phyloP scores from a whole-genome alignment of 1,139 yeast species.

The Pichia sp. region DNA sequence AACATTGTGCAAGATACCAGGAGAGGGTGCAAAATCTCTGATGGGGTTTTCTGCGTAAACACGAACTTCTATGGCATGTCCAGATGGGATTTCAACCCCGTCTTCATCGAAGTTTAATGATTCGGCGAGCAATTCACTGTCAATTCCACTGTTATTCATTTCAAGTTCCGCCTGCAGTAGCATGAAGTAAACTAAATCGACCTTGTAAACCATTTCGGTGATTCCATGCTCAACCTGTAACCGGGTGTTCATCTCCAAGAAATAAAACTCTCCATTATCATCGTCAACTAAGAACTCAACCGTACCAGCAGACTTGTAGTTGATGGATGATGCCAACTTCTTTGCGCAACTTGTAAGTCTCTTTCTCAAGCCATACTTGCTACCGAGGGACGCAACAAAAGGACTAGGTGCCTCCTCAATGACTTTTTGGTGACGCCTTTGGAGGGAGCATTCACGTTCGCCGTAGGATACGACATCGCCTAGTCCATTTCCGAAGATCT shows the following conservation, averaged over 20 bases:
- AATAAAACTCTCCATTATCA: conserved; percentile 28
- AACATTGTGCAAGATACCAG: conserved; percentile 31
- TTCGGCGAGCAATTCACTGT: conserved; percentile 17
- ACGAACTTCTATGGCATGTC: conserved; percentile 34
- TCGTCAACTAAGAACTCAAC: conserved; percentile 34
- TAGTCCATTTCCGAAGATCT: conserved; percentile 37
- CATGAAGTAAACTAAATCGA: conserved; percentile 32
- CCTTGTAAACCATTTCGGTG: conserved; percentile 31
- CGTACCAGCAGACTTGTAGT: conserved; percentile 33
- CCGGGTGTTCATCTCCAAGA: conserved; percentile 33
- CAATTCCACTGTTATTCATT: conserved; percentile 25
- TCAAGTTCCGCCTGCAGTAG: conserved; percentile 31
- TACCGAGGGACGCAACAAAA: conserved; percentile 20
- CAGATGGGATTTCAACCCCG: conserved; percentile 28
- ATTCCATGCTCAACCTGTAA: conserved; percentile 36
- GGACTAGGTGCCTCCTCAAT: conserved; percentile 42
- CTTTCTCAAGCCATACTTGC: conserved; percentile 18
- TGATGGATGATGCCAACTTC: conserved; percentile 26
- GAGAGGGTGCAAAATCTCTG: conserved; percentile 32
- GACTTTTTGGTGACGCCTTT: conserved; percentile 44
- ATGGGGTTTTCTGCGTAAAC: conserved; percentile 34
- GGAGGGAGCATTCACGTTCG: conserved; percentile 43
- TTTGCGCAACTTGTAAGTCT: conserved; percentile 27
- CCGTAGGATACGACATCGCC: conserved; percentile 40
- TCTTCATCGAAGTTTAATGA: conserved; percentile 16